phyloP scores from a whole-genome alignment of 768 basidiomycete species.

The Russula brevipes region DNA sequence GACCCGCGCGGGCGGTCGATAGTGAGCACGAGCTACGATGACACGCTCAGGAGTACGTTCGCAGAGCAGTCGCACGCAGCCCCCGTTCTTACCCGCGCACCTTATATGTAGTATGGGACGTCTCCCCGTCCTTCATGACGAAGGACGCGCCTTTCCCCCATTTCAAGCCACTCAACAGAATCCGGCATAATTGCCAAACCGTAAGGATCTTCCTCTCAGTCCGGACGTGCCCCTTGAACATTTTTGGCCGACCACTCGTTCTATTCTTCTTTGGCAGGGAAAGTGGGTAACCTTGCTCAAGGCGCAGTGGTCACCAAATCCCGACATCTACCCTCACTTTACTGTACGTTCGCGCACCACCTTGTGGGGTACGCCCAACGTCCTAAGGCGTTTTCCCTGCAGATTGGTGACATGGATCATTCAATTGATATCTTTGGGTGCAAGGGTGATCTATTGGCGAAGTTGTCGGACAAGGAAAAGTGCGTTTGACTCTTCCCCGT shows the following conservation, averaged over 20 bases:
- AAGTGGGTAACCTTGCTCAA: slow-evolving; percentile 75
- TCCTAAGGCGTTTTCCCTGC: background rate
- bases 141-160: slow-evolving; percentile 48
- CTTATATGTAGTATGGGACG: slow-evolving; percentile 65
- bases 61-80: background rate
- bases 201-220: slow-evolving; percentile 37
- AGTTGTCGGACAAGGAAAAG: slow-evolving; percentile 46
- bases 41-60: slow-evolving; percentile 63
- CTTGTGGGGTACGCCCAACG: background rate
- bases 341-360: slow-evolving; percentile 46
- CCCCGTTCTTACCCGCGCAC: background rate
- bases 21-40: slow-evolving; percentile 82
- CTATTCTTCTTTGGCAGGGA: slow-evolving; percentile 45
- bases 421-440: slow-evolving; percentile 68
- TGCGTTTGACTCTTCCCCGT: slow-evolving; percentile 34
- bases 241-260: background rate
- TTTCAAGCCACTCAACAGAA: slow-evolving; percentile 56
- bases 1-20: slow-evolving; percentile 73
- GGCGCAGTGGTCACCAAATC: slow-evolving; percentile 74
- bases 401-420: slow-evolving; percentile 80
- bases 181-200: slow-evolving; percentile 77
- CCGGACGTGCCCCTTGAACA: background rate
- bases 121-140: slow-evolving; percentile 48
- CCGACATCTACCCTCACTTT: slow-evolving; percentile 78
- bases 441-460: slow-evolving; percentile 69